A percentile compares a stretch with the other conserved stretches of the same genome.
Conservation (phyloP, 1,284 basidiomycete species). For the Irpex sp. region DNA sequence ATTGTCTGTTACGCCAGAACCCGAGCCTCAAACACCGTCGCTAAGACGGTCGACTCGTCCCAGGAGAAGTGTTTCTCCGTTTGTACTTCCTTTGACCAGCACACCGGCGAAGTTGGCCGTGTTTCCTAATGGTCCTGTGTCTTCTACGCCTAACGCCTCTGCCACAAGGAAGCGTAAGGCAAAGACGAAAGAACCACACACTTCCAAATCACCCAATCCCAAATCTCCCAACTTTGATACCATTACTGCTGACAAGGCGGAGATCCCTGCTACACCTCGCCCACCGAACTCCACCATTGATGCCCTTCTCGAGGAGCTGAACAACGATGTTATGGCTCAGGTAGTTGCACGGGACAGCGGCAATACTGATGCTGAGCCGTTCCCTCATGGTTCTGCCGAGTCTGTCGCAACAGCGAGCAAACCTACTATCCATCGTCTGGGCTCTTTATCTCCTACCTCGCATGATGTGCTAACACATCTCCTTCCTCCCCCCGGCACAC, state of each 20-base stretch:
- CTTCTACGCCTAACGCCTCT: background rate
- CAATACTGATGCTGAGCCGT: background rate
- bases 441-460: constrained; percentile 36
- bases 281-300: background rate
- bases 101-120: constrained; percentile 14
- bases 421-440: constrained; percentile 13
- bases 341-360: background rate
- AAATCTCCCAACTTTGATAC: background rate
- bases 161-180: background rate
- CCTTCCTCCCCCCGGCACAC: constrained; percentile 7
- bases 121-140: background rate
- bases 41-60: constrained; percentile 16
- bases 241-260: background rate
- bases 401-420: background rate
- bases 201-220: background rate
- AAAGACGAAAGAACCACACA: background rate
- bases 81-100: constrained; percentile 6
- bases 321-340: background rate
- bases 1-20: background rate
- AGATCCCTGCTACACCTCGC: background rate
- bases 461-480: constrained; percentile 29
- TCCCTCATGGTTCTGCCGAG: background rate
- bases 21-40: constrained; percentile 4
- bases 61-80: constrained; percentile 14
- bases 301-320: background rate